Evolutionary conservation across 768 basidiomycete species (phyloP).

Genomic region (Trametes coccinea): DNA sequence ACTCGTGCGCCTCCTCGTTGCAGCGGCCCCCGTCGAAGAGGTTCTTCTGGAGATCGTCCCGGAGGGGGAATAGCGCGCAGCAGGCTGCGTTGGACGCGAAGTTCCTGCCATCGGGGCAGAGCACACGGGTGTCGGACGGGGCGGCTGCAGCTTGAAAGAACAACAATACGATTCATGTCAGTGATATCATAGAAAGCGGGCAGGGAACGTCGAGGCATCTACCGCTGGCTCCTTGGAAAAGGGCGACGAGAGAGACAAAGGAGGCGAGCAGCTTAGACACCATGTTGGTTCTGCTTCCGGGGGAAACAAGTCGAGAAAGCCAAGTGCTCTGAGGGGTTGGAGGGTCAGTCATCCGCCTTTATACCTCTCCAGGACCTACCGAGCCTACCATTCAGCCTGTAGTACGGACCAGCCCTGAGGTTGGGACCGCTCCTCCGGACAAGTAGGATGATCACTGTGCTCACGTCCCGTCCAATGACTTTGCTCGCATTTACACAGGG

Average conservation of each 20-base stretch:
- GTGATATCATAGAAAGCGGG: too few species aligned
- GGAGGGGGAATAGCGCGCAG: constrained; percentile 34
- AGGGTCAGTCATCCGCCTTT: too few species aligned
- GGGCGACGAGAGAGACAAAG: constrained; percentile 20
- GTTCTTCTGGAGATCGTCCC: constrained; percentile 33
- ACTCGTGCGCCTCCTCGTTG: constrained; percentile 31
- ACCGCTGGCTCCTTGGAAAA: constrained; percentile 20
- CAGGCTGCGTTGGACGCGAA: constrained; percentile 34
- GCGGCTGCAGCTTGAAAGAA: background rate
- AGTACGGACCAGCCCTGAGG: background rate
- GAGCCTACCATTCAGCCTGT: background rate
- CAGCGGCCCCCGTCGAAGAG: constrained; percentile 34
- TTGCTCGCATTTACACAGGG: background rate
- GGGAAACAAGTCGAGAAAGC: background rate
- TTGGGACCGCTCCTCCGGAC: background rate
- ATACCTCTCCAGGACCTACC: background rate
- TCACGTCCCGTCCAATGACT: background rate
- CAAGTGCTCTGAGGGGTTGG: background rate
- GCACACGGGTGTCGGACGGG: constrained; percentile 6
- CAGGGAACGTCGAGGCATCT: background rate
- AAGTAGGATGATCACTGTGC: background rate
- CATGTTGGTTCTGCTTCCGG: constrained; percentile 19
- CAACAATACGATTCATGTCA: background rate
- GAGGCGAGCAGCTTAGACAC: constrained; percentile 23
- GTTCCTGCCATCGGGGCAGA: constrained; percentile 34